Conservation (phyloP, 495 filamentous ascomycete genomes). For the Hypoxylon rickii region DNA sequence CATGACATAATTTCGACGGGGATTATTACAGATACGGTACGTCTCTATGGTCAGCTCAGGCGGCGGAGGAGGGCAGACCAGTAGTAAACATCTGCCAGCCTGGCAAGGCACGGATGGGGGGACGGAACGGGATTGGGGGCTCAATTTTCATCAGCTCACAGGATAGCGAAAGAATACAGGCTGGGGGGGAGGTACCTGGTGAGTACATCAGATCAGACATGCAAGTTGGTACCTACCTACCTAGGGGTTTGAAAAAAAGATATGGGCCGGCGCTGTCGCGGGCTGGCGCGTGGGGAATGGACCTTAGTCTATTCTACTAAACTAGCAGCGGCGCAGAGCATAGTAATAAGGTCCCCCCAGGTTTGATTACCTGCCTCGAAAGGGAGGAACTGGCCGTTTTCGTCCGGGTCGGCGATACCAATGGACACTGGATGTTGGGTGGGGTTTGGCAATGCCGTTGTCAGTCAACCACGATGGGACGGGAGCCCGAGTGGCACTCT, state of each 20-base stretch:
- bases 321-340: slow-evolving; percentile 28
- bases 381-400: slow-evolving; percentile 26
- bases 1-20: slow-evolving; percentile 39
- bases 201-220: slow-evolving; percentile 25
- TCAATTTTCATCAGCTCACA: slow-evolving; percentile 28
- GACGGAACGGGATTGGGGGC: slow-evolving; percentile 15
- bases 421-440: slow-evolving; percentile 14
- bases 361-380: slow-evolving; percentile 34
- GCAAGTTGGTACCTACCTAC: too few relatives aligned
- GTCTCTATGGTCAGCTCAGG: slow-evolving; percentile 26
- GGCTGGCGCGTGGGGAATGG: slow-evolving; percentile 30
- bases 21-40: slow-evolving; percentile 25
- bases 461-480: slow-evolving; percentile 4
- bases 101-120: slow-evolving; percentile 28
- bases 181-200: slow-evolving; percentile 15
- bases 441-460: slow-evolving; percentile 21
- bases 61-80: slow-evolving; percentile 13
- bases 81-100: slow-evolving; percentile 24
- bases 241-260: too few relatives aligned
- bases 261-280: slow-evolving; percentile 30
- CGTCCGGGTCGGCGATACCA: slow-evolving; percentile 24
- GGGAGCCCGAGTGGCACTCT: slow-evolving; percentile 18
- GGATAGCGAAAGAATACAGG: slow-evolving; percentile 18
- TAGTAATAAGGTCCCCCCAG: slow-evolving; percentile 31
- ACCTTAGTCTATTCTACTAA: slow-evolving; percentile 27